Evolutionary conservation across 768 basidiomycete species (phyloP), one percentile per base, ranked within the genome.

Genomic region (Boletellus ananas): DNA sequence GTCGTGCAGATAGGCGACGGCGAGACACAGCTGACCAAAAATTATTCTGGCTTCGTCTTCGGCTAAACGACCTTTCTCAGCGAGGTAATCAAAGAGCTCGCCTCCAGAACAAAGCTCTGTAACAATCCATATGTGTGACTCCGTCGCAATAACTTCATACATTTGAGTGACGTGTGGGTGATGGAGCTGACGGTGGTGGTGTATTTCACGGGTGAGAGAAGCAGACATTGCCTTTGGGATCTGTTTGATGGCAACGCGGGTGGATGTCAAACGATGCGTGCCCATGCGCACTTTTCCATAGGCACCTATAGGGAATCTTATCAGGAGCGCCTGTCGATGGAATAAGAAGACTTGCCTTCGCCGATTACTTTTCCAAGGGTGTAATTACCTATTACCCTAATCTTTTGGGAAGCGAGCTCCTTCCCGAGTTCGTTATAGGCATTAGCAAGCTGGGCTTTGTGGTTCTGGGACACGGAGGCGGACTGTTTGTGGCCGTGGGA

Each of bases 391-490:
- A 97, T 84, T 25, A 96, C 90, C 56, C 87, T 85, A 49, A 97
- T 76, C 74, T 88, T 94, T 55, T 81, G 80, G 21, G 90, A 91
- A n/a, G 87, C 85, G 25, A 98, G 82, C 70, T 96, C 94, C 74
- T 87, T 95, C 58, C 94, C 94, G 6, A 98, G 81, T 77, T 95
- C 94, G 72, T 94, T 94, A 76, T 98, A 98, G 52, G 94, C 94
- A 67, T 82, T 91, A 62, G 87, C 87, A 64, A 98, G 90, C 68
- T 94, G 84, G 25, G 87, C 89, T 71, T 85, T 90, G 72, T 85
- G 79, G 69, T 90, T 91, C 72, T 85, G 81, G 43, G 78, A 73
- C 55, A 84, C 69, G 54, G 83, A 85, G 51, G 71, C 72, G 34
- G 81, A 74, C 51, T 79, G 78, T 68, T 78, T 83, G 74, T 85